Evolutionary conservation across 2,329 filamentous ascomycete species (phyloP), one percentile per base, ranked within the genome.

Genomic region (Venturia asperata): DNA sequence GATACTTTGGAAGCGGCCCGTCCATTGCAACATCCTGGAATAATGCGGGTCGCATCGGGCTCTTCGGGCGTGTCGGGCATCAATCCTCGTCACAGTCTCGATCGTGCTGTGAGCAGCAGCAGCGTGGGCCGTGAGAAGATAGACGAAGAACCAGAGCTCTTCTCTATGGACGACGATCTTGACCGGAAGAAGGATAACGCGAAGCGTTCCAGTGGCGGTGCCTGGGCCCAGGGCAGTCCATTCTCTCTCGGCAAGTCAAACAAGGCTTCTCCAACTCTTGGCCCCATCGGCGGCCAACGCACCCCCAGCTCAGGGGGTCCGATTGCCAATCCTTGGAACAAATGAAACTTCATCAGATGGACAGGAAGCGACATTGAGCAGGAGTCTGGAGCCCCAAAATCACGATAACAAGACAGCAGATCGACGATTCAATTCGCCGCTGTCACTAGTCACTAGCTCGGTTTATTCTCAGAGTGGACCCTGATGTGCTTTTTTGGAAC

Each of bases 21-120:
- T 34, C 43, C 58, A 24, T 41, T 58, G 30, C 64, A 65, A 21
- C 87, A 73, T 91, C 92, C 91, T 85, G 95, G 70, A 86, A 90
- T 92, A 69, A 68, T 70, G 61, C 73, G 71, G 47, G 72, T 78
- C 43, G 69, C 73, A 19, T 75, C 72, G 39, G 69, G 64, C 43
- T 72, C 70, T 15, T 76, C 72, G 67, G 70, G 76, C 24, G 71
- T 70, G 10, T 70, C 74, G 2, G 47, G 43, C n/a, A 62, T 42
- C 47, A 70, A 73, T 63, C 71, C 74, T 61, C 65, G 62, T n/a
- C 65, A 60, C 39, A 71, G 69, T 19, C 70, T 77, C 58, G 75
- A 77, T 66, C 74, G 75, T 30, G 72, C 75, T 39, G 73, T 77
- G 11, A 67, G 65, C 63, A 77, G 74, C 68, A 75, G 71, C 66